Evolutionary conservation across 73 alveolate species (phyloP), one percentile per base, ranked within the genome.

Genomic region (Blepharisma stoltei): DNA sequence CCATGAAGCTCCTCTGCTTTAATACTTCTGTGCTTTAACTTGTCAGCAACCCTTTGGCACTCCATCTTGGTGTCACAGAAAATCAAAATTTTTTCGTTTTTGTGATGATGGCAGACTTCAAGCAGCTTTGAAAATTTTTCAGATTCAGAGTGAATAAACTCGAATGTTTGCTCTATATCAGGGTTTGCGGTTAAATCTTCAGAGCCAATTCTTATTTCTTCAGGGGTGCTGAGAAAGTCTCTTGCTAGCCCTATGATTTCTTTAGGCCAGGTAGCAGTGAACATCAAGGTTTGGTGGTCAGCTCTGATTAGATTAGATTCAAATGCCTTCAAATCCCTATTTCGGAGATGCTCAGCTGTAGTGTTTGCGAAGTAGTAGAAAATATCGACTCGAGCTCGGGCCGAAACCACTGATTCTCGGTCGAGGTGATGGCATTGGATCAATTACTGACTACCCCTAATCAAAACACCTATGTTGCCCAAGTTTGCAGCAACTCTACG

Each of bases 201-300:
- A 44, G 14, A 8, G 76, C 55, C 65, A 25, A 69, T 46, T 25
- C n/a, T 23, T 81, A 44, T 43, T 69, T 44, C 20, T 46, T 38
- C 20, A 14, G 55, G 65, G 41, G 0, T 53, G 41, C 0, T 69
- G 14, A 83, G 68, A 60, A 83, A 71, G 46, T 86, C 81, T 48
- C 69, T 67, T 11, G 93, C 78, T 93, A 92, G 82, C 52, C 83
- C 93, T 70, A 81, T 65, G 70, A 92, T 88, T 47, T 92, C 91
- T 23, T 86, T 83, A 20, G 98, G 95, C 32, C 89, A 78, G 7
- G 98, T 92, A 7, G 98, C 96, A 45, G 94, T 85, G 45, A 92
- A 90, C 18, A 92, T 90, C 5, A 92, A 92, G 82, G 90, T 84
- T 79, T 89, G 93, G 9, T 90, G 84, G 32, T 68, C 88, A 32